Evolutionary conservation across 2,329 filamentous ascomycete genomes (phyloP).

Genomic region (Alternaria viburni): DNA sequence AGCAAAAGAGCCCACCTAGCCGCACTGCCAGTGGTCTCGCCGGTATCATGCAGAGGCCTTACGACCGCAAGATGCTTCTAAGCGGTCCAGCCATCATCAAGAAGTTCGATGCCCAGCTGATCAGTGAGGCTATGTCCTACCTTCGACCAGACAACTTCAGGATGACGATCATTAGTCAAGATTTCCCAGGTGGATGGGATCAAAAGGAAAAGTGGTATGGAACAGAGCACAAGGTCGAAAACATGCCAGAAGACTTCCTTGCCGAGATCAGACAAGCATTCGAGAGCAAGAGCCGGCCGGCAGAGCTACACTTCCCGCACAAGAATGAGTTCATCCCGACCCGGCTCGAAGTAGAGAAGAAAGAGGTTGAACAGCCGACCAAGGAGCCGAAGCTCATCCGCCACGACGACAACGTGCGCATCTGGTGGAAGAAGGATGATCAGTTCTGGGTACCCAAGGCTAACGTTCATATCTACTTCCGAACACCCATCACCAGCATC

Average conservation of each 20-base stretch:
- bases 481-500: constrained; percentile 78
- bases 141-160: constrained; percentile 89
- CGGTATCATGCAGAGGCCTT: constrained; percentile 87
- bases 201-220: constrained; percentile 97
- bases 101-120: constrained; percentile 79
- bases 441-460: constrained; percentile 98
- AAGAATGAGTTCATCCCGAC: constrained; percentile 96
- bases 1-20: constrained; percentile 88
- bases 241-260: constrained; percentile 78
- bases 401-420: constrained; percentile 78
- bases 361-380: constrained; percentile 77
- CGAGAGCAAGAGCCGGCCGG: constrained; percentile 65
- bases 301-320: constrained; percentile 83
- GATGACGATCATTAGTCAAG: constrained; percentile 80
- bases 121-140: constrained; percentile 74
- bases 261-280: constrained; percentile 71
- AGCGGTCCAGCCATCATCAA: constrained; percentile 79
- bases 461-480: constrained; percentile 79
- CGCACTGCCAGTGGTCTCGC: constrained; percentile 86
- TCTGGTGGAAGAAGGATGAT: constrained; percentile 99
- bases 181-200: constrained; percentile 83
- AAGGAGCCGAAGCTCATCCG: constrained; percentile 81
- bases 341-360: constrained; percentile 92
- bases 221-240: constrained; percentile 86
- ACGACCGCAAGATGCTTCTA: constrained; percentile 85